Evolutionary conservation across 1,284 basidiomycete genomes (phyloP).

Genomic region (Chondrostereum purpureum): DNA sequence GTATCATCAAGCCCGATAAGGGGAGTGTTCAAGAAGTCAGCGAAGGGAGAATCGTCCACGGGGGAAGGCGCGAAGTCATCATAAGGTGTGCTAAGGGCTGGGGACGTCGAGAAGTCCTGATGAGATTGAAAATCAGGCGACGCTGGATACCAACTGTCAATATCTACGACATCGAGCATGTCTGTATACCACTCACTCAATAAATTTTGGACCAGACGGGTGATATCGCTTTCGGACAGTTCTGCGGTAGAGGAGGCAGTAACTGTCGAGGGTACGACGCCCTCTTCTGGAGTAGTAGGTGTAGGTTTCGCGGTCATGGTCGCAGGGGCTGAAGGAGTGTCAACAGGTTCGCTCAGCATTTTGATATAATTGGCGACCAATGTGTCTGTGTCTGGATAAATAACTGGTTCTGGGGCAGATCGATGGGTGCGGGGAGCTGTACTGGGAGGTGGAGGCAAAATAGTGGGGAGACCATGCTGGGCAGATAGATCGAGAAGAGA

Average conservation of each 20-base stretch:
- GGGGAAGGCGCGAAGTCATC: slow-evolving; percentile 19
- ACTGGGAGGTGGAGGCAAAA: slow-evolving; percentile 1
- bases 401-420: slow-evolving; percentile 14
- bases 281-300: slow-evolving; percentile 8
- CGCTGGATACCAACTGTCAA: background rate
- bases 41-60: slow-evolving; percentile 33
- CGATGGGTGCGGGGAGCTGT: slow-evolving; percentile 7
- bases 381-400: slow-evolving; percentile 22
- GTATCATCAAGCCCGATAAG: slow-evolving; percentile 29
- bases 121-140: background rate
- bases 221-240: background rate
- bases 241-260: slow-evolving; percentile 1
- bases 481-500: background rate
- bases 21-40: slow-evolving; percentile 56
- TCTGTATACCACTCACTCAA: background rate
- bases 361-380: slow-evolving; percentile 32
- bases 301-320: slow-evolving; percentile 19
- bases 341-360: slow-evolving; percentile 26
- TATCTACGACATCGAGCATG: background rate
- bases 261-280: slow-evolving; percentile 4
- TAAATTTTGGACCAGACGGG: background rate
- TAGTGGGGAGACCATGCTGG: background rate
- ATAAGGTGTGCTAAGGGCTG: slow-evolving; percentile 7
- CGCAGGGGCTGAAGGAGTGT: slow-evolving; percentile 23
- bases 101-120: slow-evolving; percentile 13